Conservation (phyloP, 2,329 filamentous ascomycete species). For the Grosmannia clavigera region DNA sequence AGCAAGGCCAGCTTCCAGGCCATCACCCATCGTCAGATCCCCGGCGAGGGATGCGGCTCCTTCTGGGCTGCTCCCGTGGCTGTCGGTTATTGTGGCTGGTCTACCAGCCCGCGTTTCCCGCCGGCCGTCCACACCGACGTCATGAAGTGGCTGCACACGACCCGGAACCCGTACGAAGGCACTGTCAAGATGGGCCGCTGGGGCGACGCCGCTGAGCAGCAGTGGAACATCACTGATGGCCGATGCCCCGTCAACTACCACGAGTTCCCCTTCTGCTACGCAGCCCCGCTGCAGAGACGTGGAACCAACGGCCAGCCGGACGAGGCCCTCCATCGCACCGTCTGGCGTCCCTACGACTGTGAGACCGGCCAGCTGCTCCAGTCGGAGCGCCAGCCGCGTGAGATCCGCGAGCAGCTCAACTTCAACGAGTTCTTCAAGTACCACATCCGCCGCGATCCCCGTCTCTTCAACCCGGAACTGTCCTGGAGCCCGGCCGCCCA, state of each 20-base stretch:
- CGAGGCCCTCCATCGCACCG: slow-evolving; percentile 7
- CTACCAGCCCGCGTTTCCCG: slow-evolving; percentile 5
- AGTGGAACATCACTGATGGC: slow-evolving; percentile 7
- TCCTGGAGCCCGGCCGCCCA: neutral
- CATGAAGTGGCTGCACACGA: neutral
- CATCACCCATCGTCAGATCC: slow-evolving; percentile 7
- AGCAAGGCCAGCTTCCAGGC: slow-evolving; percentile 6
- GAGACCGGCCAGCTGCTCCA: slow-evolving; percentile 1
- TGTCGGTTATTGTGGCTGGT: slow-evolving; percentile 10
- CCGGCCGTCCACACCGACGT: neutral
- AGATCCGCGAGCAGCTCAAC: slow-evolving; percentile 7
- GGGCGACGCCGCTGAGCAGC: neutral
- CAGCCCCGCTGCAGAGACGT: neutral
- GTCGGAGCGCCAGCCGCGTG: slow-evolving; percentile 1
- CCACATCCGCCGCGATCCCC: slow-evolving; percentile 3
- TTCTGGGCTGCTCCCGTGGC: slow-evolving; percentile 10
- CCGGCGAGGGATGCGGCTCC: slow-evolving; percentile 12
- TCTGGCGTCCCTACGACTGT: slow-evolving; percentile 8
- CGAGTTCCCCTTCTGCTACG: slow-evolving; percentile 9
- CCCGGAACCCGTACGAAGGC: slow-evolving; percentile 2
- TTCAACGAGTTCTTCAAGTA: slow-evolving; percentile 8
- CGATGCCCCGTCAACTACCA: slow-evolving; percentile 8
- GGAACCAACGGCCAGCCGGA: neutral
- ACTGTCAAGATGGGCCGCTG: slow-evolving; percentile 3
- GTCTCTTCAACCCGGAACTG: slow-evolving; percentile 5